Percentiles rank a stretch among this genome's conserved stretches.
phyloP scores from a whole-genome alignment of 495 filamentous ascomycete species.

The Aspergillus ostianus region DNA sequence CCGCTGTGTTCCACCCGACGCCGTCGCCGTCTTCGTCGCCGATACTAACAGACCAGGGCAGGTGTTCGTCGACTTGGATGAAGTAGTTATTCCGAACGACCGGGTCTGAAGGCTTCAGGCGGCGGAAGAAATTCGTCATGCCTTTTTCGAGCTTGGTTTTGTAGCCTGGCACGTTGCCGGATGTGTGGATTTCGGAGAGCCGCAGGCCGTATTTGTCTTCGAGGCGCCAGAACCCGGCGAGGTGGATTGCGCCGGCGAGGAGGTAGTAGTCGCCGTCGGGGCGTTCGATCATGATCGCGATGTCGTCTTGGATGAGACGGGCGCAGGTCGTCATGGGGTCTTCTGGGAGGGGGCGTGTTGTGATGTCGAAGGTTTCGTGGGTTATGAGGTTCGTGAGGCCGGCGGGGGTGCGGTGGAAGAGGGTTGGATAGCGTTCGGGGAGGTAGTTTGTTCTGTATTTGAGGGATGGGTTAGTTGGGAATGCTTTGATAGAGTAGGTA shows the following conservation, averaged over 20 bases:
- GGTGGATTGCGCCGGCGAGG: constrained; percentile 72
- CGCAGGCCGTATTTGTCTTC: constrained; percentile 84
- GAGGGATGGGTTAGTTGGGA: constrained; percentile 2
- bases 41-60: constrained; percentile 73
- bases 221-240: constrained; percentile 86
- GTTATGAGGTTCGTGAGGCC: constrained; percentile 74
- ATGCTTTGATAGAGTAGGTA: too few relatives aligned
- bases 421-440: constrained; percentile 72
- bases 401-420: constrained; percentile 62
- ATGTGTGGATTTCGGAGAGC: constrained; percentile 79
- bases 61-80: constrained; percentile 70
- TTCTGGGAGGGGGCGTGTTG: constrained; percentile 64
- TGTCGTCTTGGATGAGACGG: constrained; percentile 78
- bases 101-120: constrained; percentile 62
- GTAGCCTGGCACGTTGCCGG: constrained; percentile 76
- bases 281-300: constrained; percentile 83
- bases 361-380: constrained; percentile 70
- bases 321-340: constrained; percentile 78
- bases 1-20: constrained; percentile 71
- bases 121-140: constrained; percentile 76
- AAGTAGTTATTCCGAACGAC: constrained; percentile 74
- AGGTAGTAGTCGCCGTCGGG: constrained; percentile 82
- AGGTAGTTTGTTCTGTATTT: constrained; percentile 59
- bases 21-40: constrained; percentile 66
- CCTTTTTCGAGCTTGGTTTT: constrained; percentile 76